phyloP scores from a whole-genome alignment of 1,139 yeast genomes.

The Yamadazyma aaseri region DNA sequence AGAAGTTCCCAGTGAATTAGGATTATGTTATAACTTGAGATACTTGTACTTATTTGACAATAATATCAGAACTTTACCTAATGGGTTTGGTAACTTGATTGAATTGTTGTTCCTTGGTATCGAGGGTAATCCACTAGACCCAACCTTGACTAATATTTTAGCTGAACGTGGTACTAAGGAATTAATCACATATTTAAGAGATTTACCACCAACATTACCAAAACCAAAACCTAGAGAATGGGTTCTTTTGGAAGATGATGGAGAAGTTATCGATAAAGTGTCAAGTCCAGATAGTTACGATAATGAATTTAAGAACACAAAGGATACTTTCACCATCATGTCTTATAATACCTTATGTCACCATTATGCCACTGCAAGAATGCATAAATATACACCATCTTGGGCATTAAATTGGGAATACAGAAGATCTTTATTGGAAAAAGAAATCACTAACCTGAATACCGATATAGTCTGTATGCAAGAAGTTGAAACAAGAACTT shows the following conservation, averaged over 20 bases:
- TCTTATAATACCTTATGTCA: slow-evolving; percentile 93
- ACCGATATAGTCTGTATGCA: slow-evolving; percentile 88
- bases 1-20: slow-evolving; percentile 77
- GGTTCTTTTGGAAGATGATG: slow-evolving; percentile 76
- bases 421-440: slow-evolving; percentile 71
- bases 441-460: slow-evolving; percentile 63
- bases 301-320: slow-evolving; percentile 23
- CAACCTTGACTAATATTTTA: slow-evolving; percentile 60
- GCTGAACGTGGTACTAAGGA: slow-evolving; percentile 87
- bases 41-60: slow-evolving; percentile 89
- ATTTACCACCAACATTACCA: slow-evolving; percentile 66
- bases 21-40: slow-evolving; percentile 75
- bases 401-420: slow-evolving; percentile 98
- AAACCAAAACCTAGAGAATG: slow-evolving; percentile 78
- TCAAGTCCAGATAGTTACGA: slow-evolving; percentile 32
- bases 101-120: slow-evolving; percentile 86
- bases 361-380: slow-evolving; percentile 87
- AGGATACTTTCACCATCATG: slow-evolving; percentile 66
- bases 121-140: slow-evolving; percentile 88
- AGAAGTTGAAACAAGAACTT: slow-evolving; percentile 89
- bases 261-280: slow-evolving; percentile 53
- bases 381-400: slow-evolving; percentile 93
- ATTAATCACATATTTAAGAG: slow-evolving; percentile 76
- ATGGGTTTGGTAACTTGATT: slow-evolving; percentile 81
- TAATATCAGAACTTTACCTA: slow-evolving; percentile 70